Percentiles rank a stretch among this genome's conserved stretches.
These are phyloP conservation scores for Globisporangium apiculatum DNA, from an alignment of 352 stramenopile genomes.

Conservation along the genomic window DNA sequence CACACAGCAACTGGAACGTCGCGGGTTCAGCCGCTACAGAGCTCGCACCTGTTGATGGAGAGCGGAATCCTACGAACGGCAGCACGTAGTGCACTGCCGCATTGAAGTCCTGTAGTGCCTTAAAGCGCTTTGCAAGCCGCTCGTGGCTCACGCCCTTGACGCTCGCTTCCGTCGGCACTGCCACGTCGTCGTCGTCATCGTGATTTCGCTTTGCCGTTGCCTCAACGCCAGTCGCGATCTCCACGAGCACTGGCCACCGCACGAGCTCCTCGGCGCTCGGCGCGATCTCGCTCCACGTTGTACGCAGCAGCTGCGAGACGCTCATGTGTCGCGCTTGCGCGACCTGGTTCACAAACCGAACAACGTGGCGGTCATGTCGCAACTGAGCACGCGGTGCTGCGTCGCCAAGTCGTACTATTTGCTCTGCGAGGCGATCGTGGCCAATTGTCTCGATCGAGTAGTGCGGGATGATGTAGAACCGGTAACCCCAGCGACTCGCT, in stretches of 20 bases:
- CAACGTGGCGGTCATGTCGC: constrained; percentile 54
- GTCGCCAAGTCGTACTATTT: constrained; percentile 19
- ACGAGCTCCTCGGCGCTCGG: constrained; percentile 50
- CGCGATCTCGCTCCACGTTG: constrained; percentile 52
- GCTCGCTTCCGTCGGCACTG: not conserved
- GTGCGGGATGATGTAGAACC: constrained; percentile 69
- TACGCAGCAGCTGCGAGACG: constrained; percentile 40
- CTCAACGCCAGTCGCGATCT: constrained; percentile 33
- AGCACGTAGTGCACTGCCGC: constrained; percentile 46
- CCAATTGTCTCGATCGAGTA: constrained; percentile 46
- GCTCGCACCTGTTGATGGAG: constrained; percentile 2
- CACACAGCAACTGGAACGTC: constrained; percentile 11
- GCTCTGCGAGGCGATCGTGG: constrained; percentile 37
- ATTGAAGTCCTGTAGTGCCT: constrained; percentile 74
- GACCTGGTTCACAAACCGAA: constrained; percentile 74
- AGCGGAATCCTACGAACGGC: constrained; percentile 36
- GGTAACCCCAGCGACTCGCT: constrained; percentile 46
- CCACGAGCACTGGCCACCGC: constrained; percentile 61
- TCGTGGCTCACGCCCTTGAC: constrained; percentile 20
- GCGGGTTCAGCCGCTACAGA: not conserved
- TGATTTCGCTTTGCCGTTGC: not conserved
- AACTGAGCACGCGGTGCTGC: constrained; percentile 12
- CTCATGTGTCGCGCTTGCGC: constrained; percentile 38
- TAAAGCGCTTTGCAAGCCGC: constrained; percentile 52
- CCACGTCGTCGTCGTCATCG: too few relatives aligned